Evolutionary conservation across 345 rosid genomes (phyloP).

Genomic region (Corchorus olitorius): DNA sequence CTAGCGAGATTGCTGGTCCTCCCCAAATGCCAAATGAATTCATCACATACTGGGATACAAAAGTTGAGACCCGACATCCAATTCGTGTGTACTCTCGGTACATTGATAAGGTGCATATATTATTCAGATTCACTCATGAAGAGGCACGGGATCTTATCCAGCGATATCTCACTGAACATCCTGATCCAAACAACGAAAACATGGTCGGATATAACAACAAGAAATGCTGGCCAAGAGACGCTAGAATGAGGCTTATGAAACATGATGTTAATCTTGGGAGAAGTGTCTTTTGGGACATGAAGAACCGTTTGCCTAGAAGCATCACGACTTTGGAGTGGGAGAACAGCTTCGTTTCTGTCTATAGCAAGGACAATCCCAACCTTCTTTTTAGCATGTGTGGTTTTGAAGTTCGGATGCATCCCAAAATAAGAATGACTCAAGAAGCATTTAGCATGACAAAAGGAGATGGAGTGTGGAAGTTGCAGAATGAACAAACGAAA

Average conservation of each 20-base stretch:
- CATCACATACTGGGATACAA: constrained; percentile 96
- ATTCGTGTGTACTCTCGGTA: constrained; percentile 93
- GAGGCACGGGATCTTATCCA: constrained; percentile 99
- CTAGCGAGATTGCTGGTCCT: constrained; percentile 99
- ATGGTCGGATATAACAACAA: constrained; percentile 99
- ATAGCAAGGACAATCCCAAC: constrained; percentile 99
- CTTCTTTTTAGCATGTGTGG: constrained; percentile 99
- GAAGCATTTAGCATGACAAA: constrained; percentile 99
- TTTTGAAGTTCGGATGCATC: constrained; percentile 95
- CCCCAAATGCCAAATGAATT: constrained; percentile 99
- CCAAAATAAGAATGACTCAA: constrained; percentile 99
- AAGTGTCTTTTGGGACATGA: constrained; percentile 99
- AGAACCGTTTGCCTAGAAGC: constrained; percentile 97
- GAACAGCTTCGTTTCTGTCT: constrained; percentile 95
- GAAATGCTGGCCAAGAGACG: constrained; percentile 99
- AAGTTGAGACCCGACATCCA: constrained; percentile 98
- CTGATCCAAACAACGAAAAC: constrained; percentile 99
- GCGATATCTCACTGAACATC: constrained; percentile 98
- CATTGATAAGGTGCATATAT: constrained; percentile 91
- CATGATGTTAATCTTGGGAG: constrained; percentile 99
- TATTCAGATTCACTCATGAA: constrained; percentile 96
- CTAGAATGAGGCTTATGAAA: constrained; percentile 99
- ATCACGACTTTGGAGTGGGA: constrained; percentile 99
- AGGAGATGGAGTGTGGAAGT: constrained; percentile 98
- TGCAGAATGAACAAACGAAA: constrained; percentile 99